Base-by-base conservation (phyloP, 2,329 filamentous ascomycete species). In the Diplodia scrobiculata region DNA sequence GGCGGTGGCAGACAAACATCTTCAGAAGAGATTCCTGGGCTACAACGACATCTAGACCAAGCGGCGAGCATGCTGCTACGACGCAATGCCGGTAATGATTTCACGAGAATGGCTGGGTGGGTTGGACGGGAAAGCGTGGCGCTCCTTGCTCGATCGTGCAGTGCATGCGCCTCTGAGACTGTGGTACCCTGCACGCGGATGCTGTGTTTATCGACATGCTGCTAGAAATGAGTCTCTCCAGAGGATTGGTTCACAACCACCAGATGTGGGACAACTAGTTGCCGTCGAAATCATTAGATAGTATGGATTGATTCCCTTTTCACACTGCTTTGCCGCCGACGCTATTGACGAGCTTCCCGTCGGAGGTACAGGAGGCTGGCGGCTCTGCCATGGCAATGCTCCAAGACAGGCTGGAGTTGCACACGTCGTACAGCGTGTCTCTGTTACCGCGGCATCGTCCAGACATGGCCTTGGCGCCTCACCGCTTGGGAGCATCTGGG, bases 11-110 rank as follows among this genome's bases (percentile, higher is more conserved):
- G 77, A 84, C 67, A 79, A 78, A 69, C 75, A 76, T 3, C 67
- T 83, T 63, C 74, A 79, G 62, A 83, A 81, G 73, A 74, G 79
- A 36, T 76, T 82, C 51, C 71, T 84, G 63, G 82, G 81, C 5
- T 83, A 81, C 72, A 83, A 83, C 70, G 81, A 83, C 70, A 77
- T 83, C 48, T 83, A 55, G 55, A 53, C 45, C 70, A 13, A 36
- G 45, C 48, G 55, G 52, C 51, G 13, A 50, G 21, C n/a, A 5
- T 36, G n/a, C 65, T 47, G 32, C 41, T 25, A 62, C 65, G 65
- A 66, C 36, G 47, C 36, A 19, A 66, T 32, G 65, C 36, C 32
- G 41, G 47, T 66, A 38, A 66, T 34, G 63, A 66, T 21, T 51
- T 58, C 53, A 66, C 53, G 63, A 66, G 25, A 66, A 51, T 47